Evolutionary conservation across 768 basidiomycete genomes (phyloP), one percentile per base, ranked within the genome.

Genomic region (Roridomyces roridus): DNA sequence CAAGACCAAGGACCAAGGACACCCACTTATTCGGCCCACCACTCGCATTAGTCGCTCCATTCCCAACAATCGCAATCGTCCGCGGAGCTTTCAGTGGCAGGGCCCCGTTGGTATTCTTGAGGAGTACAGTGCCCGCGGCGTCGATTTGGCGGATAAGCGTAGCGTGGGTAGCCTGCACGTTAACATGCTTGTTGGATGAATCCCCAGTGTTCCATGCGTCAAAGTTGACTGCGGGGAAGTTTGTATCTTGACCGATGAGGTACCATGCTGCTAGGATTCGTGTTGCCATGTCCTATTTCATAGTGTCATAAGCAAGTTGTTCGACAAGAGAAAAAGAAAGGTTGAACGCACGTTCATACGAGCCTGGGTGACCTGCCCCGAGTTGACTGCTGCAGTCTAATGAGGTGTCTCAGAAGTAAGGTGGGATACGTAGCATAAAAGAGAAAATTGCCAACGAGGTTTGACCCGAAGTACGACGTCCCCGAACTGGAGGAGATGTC

Each of bases 221-320:
- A 70, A 89, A 89, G 72, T 87, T 88, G 49, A 84, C 78, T 0
- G 74, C 70, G 2, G 87, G 86, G 67, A 73, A 89, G 7, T 74
- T 78, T 15, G 74, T 74, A 65, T 90, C 83, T 72, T 86, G 85
- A 17, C 79, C 78, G 15, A 83, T 66, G 12, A 83, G 72, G 55
- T 81, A 82, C 80, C 85, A 91, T 7, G 81, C 80, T 17, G 88
- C 87, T 10, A 91, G 67, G 55, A 91, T 86, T 18, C 90, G 84
- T 3, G 82, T 82, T 1, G 89, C 89, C 80, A 91, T 81, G 67
- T 92, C 85, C 74, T 84, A 42, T 9, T 28, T 12, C 15, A 45
- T 34, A 47, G 23, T 45, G 18, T 10, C 15, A 34, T 12, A 51
- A n/a, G 26, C 12, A 14, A 20, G 18, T 9, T 31, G 42, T 17